A percentile compares a stretch with the other conserved stretches of the same genome.
Conservation (phyloP, 257 asterid genomes). For the Oldenlandia corymbosa region DNA sequence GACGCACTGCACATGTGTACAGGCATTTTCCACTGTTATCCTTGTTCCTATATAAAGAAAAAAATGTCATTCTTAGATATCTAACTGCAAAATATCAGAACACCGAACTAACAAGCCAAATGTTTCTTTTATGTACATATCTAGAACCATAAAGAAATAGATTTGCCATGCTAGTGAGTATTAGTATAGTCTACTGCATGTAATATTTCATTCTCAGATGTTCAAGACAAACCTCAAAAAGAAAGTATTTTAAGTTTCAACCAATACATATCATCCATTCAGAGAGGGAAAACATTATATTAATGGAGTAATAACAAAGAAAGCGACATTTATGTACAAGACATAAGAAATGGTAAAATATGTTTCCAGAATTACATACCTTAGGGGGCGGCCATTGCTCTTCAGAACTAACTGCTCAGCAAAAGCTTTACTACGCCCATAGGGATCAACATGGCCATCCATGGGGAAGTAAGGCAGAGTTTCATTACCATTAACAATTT, state of each 20-base stretch:
- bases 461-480: conserved; percentile 72
- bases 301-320: neutral
- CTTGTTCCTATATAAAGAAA: conserved; percentile 32
- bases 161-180: neutral
- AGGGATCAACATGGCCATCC: conserved; percentile 80
- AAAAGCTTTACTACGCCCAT: conserved; percentile 84
- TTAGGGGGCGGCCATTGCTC: conserved; percentile 73
- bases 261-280: neutral
- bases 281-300: too few relatives aligned
- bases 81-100: neutral
- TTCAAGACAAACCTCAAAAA: neutral
- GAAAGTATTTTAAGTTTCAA: neutral
- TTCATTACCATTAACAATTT: conserved; percentile 83
- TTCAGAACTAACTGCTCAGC: conserved; percentile 88
- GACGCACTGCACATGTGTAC: conserved; percentile 87
- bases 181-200: neutral
- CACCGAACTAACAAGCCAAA: neutral
- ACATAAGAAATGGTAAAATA: neutral
- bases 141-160: neutral
- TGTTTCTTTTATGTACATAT: neutral
- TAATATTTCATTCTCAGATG: neutral
- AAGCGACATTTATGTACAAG: too few relatives aligned
- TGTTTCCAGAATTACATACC: conserved; percentile 50
- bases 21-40: conserved; percentile 50
- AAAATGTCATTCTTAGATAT: neutral